phyloP scores from a whole-genome alignment of 202 grass and related monocot species.

The Sporobolus alterniflorus region DNA sequence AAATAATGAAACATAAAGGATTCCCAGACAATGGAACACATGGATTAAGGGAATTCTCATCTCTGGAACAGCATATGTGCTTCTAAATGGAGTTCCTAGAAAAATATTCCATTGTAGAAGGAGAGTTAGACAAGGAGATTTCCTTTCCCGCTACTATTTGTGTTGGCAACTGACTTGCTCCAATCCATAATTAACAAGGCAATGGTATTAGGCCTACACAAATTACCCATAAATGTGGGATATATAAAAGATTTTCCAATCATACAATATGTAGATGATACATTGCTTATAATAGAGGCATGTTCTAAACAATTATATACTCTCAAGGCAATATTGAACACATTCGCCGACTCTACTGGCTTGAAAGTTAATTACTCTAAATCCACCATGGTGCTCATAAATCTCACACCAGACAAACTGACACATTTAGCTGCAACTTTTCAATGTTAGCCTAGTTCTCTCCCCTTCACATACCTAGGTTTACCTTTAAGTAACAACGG shows the following conservation, averaged over 20 bases:
- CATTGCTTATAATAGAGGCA: neutral
- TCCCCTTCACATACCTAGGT: neutral
- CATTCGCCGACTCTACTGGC: neutral
- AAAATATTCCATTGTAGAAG: neutral
- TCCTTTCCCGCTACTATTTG: neutral
- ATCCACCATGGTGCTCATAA: neutral
- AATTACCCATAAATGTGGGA: no score
- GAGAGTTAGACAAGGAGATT: neutral
- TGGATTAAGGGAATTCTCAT: neutral
- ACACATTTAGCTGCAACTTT: no score
- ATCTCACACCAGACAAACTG: neutral
- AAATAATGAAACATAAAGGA: neutral
- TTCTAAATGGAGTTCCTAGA: neutral
- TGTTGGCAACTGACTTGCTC: neutral
- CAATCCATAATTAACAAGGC: neutral
- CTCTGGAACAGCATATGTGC: neutral
- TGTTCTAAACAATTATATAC: neutral
- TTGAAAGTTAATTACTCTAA: neutral
- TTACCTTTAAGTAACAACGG: neutral
- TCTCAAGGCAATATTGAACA: neutral
- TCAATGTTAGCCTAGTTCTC: no score
- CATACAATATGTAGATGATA: neutral
- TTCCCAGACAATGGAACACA: neutral
- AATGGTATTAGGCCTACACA: no score
- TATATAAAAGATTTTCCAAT: neutral